Base-by-base conservation (phyloP, 1,284 basidiomycete genomes). In the Inonotus hispidus region DNA sequence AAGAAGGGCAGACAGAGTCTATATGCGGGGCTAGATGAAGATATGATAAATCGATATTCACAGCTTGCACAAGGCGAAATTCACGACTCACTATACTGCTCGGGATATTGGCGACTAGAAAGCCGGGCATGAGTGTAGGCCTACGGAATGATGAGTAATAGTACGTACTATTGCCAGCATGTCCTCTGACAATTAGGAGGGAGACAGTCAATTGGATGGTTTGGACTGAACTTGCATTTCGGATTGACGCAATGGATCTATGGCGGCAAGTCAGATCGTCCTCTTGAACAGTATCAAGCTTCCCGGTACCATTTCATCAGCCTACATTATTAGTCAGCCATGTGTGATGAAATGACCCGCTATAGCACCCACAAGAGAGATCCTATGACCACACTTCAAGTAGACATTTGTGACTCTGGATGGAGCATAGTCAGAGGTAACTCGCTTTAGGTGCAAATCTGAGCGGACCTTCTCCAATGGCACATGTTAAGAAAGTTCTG, bases 111-210 rank as follows among this genome's bases (percentile, higher is more conserved):
- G 60, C 64, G 58, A 61, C 63, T 66, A 60, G 39, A 38, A 58
- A 46, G 41, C 10, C 43, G 6, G 19, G 27, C 21, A 29, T 59
- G 43, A 37, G n/a, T 19, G 19, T 29, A 19, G 23, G 29, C 0
- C 13, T 27, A 2, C 13, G 21, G 21, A 56, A 14, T 23, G 21
- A 50, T 38, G 21, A 53, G 38, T 55, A 62, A 29, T 37, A 46
- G n/a, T 37, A 71, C 88, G 75, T 71, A 90, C 88, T 87, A 87
- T 72, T 88, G 87, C 84, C 87, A 88, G 69, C 88, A 91, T n/a
- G 82, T 83, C 19, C 71, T 73, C 39, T 70, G 77, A 72, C 88
- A 90, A 29, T 75, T 71, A 50, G 79, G 77, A 25, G 81, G 77
- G 23, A 79, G 76, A 68, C 88, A 91, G 62, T 83, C 74, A 29